A percentile compares a stretch with the other conserved stretches of the same genome.
Conservation (phyloP, 2,329 filamentous ascomycete genomes). For the Dothistroma septosporum region DNA sequence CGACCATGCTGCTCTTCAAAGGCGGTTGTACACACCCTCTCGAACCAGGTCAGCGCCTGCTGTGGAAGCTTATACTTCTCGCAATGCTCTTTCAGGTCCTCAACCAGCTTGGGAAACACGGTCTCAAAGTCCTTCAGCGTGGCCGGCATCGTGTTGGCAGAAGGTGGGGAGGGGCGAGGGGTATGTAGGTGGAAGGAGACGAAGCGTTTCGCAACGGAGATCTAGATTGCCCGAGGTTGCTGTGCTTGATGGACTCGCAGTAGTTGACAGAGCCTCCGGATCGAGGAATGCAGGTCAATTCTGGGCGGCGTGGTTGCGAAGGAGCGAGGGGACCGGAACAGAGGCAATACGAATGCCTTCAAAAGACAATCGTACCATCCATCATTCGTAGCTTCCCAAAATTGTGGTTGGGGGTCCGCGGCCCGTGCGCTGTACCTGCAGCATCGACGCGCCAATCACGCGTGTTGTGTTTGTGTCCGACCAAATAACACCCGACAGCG, state of each 20-base stretch:
- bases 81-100: constrained; percentile 75
- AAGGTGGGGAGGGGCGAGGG: no score
- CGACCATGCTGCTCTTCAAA: background rate
- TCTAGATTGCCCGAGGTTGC: background rate
- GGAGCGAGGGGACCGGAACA: background rate
- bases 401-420: background rate
- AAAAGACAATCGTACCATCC: background rate
- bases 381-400: background rate
- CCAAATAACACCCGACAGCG: background rate
- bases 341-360: background rate
- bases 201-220: background rate
- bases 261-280: background rate
- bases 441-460: background rate
- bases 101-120: constrained; percentile 80
- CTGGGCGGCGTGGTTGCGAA: background rate
- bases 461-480: background rate
- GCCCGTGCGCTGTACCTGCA: background rate
- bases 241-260: background rate
- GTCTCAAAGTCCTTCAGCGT: constrained; percentile 84
- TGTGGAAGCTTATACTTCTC: constrained; percentile 77
- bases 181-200: constrained; percentile 3
- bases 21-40: constrained; percentile 55
- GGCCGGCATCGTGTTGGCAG: constrained; percentile 55
- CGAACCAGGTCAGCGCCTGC: constrained; percentile 80
- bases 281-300: background rate